Evolutionary conservation across 2,329 filamentous ascomycete genomes (phyloP).

Genomic region (Alternaria rosae): DNA sequence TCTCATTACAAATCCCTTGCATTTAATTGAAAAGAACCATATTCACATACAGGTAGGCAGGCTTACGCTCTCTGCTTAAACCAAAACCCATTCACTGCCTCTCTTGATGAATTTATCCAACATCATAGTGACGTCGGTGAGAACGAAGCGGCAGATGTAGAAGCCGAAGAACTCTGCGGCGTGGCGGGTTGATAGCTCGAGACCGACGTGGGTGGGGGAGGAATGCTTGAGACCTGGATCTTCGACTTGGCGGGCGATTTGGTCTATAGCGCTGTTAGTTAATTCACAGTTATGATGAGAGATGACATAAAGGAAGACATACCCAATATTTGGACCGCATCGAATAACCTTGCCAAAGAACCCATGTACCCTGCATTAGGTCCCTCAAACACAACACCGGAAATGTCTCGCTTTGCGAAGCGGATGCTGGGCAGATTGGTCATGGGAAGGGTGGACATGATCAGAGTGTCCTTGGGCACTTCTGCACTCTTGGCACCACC

Average conservation of each 20-base stretch:
- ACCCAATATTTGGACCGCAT: constrained; percentile 93
- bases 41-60: neutral
- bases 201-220: constrained; percentile 91
- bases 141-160: constrained; percentile 93
- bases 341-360: constrained; percentile 86
- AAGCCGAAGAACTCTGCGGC: constrained; percentile 98
- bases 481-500: constrained; percentile 35
- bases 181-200: constrained; percentile 91
- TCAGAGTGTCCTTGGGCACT: constrained; percentile 65
- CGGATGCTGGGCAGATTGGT: constrained; percentile 77
- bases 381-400: constrained; percentile 75
- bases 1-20: neutral
- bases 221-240: constrained; percentile 91
- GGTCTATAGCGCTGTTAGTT: constrained; percentile 65
- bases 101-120: constrained; percentile 98
- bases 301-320: constrained; percentile 49
- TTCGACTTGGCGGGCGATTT: constrained; percentile 94
- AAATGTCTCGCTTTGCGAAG: constrained; percentile 75
- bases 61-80: constrained; percentile 43
- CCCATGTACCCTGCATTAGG: constrained; percentile 92
- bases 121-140: constrained; percentile 82
- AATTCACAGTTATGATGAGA: neutral
- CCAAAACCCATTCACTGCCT: constrained; percentile 90
- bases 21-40: constrained; percentile 2
- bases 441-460: constrained; percentile 64